A percentile compares a stretch with the other conserved stretches of the same genome.
Evolutionary conservation across 495 filamentous ascomycete species (phyloP).

Genomic region (Aspergillus carlsbadensis): DNA sequence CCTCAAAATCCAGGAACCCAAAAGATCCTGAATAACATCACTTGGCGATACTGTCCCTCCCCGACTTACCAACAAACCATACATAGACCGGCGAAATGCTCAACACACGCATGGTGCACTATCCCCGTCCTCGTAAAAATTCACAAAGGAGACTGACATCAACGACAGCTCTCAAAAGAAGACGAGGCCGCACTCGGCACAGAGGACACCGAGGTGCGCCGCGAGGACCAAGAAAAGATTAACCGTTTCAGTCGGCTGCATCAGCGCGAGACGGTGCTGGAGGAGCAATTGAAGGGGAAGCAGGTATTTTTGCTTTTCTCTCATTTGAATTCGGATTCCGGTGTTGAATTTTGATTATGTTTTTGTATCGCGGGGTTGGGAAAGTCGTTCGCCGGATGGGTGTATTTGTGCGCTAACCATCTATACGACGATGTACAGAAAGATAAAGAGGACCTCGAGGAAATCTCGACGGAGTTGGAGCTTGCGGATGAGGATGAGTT

Average conservation of each 20-base stretch:
- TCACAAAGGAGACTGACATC: slow-evolving; percentile 2
- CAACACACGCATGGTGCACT: slow-evolving; percentile 43
- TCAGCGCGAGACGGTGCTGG: slow-evolving; percentile 72
- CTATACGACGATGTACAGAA: slow-evolving; percentile 57
- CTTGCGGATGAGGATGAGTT: slow-evolving; percentile 93
- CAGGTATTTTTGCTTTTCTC: slow-evolving; percentile 55
- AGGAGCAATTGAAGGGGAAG: slow-evolving; percentile 80
- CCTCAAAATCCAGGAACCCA: not conserved
- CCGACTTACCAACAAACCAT: not conserved
- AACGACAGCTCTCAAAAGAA: slow-evolving; percentile 77
- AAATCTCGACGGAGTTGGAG: slow-evolving; percentile 86
- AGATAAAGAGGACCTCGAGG: slow-evolving; percentile 96
- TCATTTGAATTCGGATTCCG: too few relatives aligned
- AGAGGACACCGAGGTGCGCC: slow-evolving; percentile 86
- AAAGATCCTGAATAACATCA: slow-evolving; percentile 1
- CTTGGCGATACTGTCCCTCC: not conserved
- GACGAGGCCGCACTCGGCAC: slow-evolving; percentile 70
- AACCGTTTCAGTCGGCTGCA: slow-evolving; percentile 96
- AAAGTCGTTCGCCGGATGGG: too few relatives aligned
- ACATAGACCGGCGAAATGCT: slow-evolving; percentile 34
- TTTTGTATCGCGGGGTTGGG: too few relatives aligned
- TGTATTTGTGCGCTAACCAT: not conserved
- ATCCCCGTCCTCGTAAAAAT: too few relatives aligned
- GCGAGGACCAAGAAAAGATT: slow-evolving; percentile 98
- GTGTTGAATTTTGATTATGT: too few relatives aligned